These are phyloP conservation scores for Stagonosporopsis rhizophila DNA, from an alignment of 2,329 filamentous ascomycete genomes.

Conservation along the genomic window DNA sequence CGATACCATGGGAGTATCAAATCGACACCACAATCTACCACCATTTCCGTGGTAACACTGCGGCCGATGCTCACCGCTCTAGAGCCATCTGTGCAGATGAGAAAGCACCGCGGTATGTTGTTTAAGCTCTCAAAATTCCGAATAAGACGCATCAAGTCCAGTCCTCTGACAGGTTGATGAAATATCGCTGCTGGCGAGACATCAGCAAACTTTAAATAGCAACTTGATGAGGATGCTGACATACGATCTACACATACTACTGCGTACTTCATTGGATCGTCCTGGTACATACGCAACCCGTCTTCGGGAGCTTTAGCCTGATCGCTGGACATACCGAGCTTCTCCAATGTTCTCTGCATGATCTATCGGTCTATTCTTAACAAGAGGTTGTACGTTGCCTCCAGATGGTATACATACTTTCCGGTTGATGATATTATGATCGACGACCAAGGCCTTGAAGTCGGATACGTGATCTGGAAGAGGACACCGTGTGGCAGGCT, in stretches of 20 bases:
- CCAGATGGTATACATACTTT: neutral
- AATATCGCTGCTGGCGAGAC: neutral
- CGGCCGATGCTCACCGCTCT: neutral
- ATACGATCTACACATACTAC: neutral
- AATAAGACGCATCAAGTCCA: neutral
- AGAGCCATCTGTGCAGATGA: neutral
- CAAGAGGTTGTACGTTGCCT: neutral
- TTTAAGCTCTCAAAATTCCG: neutral
- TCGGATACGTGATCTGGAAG: neutral
- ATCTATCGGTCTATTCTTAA: neutral
- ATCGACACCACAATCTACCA: neutral
- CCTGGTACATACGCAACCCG: neutral
- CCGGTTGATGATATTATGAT: neutral
- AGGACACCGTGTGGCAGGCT: neutral
- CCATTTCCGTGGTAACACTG: neutral
- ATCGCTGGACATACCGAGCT: neutral
- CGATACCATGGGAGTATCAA: neutral
- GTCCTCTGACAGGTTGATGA: neutral
- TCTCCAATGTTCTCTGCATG: neutral
- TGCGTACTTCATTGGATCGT: neutral
- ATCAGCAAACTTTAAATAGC: neutral
- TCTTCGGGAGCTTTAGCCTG: neutral
- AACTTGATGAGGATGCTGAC: too few species aligned
- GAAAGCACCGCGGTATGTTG: neutral
- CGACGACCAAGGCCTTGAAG: neutral